These are phyloP conservation scores for Arabidopsis hybrid DNA, from an alignment of 441 rosid genomes.

Conservation along the genomic window DNA sequence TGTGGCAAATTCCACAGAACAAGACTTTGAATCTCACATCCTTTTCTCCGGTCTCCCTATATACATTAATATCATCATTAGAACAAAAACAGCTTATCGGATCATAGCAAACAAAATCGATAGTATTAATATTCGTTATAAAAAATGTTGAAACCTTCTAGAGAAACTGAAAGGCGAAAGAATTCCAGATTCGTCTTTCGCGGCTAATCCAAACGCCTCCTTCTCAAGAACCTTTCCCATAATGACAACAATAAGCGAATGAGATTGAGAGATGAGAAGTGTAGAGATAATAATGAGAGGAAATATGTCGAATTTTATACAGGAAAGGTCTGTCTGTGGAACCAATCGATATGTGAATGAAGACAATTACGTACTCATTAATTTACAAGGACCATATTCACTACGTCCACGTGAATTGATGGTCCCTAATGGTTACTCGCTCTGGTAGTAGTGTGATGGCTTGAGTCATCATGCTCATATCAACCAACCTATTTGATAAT, in stretches of 20 bases:
- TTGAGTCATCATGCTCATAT: neutral
- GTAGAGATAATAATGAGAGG: neutral
- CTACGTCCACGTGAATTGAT: neutral
- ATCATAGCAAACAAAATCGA: neutral
- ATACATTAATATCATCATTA: neutral
- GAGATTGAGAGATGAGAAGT: constrained; percentile 5
- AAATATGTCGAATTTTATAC: neutral
- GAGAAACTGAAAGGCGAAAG: constrained; percentile 38
- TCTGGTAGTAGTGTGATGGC: neutral
- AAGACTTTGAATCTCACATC: constrained; percentile 52
- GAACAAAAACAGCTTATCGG: neutral
- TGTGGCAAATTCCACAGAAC: constrained; percentile 57
- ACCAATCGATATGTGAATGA: neutral
- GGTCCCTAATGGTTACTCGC: neutral
- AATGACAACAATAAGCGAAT: constrained; percentile 4
- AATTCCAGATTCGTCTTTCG: constrained; percentile 35
- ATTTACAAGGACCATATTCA: constrained; percentile 1
- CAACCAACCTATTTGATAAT: neutral
- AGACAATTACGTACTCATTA: neutral
- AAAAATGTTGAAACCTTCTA: constrained; percentile 27
- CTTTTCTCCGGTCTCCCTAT: constrained; percentile 50
- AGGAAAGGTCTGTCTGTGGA: neutral
- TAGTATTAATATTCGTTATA: neutral
- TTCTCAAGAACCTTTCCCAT: constrained; percentile 41
- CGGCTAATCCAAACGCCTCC: constrained; percentile 36